Conservation (phyloP, 257 asterid genomes). For the Dorcoceras hygrometricum region DNA sequence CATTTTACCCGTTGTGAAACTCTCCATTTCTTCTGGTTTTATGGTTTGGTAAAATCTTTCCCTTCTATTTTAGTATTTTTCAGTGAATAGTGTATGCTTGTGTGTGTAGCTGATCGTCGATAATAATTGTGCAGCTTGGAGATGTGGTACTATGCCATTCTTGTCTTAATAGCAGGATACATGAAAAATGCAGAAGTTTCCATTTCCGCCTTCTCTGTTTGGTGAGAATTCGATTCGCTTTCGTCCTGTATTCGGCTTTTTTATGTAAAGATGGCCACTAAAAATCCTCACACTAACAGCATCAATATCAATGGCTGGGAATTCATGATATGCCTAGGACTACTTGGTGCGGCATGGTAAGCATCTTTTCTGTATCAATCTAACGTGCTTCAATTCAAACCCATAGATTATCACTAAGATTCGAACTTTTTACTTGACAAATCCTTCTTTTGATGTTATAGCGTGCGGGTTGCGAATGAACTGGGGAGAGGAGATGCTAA, state of each 20-base stretch:
- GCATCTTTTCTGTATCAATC: neutral
- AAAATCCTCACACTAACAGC: no score
- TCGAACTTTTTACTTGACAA: no score
- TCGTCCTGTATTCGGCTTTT: neutral
- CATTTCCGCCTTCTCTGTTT: conserved; percentile 81
- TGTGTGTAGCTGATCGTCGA: neutral
- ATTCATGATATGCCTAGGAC: conserved; percentile 58
- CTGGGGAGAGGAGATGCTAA: conserved; percentile 67
- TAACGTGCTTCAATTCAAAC: no score
- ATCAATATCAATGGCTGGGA: conserved; percentile 62
- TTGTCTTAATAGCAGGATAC: conserved; percentile 83
- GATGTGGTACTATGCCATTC: conserved; percentile 82
- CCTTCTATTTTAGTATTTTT: neutral
- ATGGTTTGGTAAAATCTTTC: conserved; percentile 68
- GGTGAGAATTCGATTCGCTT: conserved; percentile 37
- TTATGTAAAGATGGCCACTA: conserved; percentile 12
- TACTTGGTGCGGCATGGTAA: conserved; percentile 62
- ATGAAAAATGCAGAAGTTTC: conserved; percentile 80
- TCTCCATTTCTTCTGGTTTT: conserved; percentile 74
- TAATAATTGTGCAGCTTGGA: conserved; percentile 50
- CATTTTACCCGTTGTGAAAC: conserved; percentile 72
- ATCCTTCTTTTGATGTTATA: conserved; percentile 1
- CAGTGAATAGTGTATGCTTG: neutral
- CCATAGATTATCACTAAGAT: no score
- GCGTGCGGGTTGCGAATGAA: conserved; percentile 74